Conservation (phyloP, 2,329 filamentous ascomycete species). For the Fusarium albidum region DNA sequence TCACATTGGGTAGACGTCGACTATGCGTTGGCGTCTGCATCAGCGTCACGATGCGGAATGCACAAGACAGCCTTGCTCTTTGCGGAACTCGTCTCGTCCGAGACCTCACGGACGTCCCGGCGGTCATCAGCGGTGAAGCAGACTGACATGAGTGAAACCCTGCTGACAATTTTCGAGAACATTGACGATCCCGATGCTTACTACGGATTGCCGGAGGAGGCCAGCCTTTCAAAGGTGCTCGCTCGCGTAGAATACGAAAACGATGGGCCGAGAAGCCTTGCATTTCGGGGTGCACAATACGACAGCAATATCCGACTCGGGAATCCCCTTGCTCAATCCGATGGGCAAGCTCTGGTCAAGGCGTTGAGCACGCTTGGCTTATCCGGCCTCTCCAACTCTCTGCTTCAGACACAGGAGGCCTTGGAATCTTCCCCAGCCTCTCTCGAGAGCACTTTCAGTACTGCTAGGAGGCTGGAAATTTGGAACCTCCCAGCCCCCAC, state of each 20-base stretch:
- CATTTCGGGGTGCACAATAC: constrained; percentile 90
- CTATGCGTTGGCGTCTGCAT: constrained; percentile 71
- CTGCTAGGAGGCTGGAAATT: constrained; percentile 83
- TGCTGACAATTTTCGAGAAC: constrained; percentile 86
- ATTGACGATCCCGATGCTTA: constrained; percentile 97
- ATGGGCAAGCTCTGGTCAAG: constrained; percentile 75
- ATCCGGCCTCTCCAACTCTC: constrained; percentile 82
- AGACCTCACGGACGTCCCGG: constrained; percentile 65
- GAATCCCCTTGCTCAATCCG: constrained; percentile 62
- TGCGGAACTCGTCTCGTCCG: constrained; percentile 74
- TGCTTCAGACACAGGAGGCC: constrained; percentile 74
- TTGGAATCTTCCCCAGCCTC: constrained; percentile 64
- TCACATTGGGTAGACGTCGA: constrained; percentile 88
- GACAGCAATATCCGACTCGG: constrained; percentile 80
- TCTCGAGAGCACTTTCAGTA: constrained; percentile 77
- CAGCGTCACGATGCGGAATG: constrained; percentile 82
- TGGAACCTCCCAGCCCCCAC: constrained; percentile 87
- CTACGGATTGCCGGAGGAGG: constrained; percentile 84
- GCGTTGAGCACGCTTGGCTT: constrained; percentile 84
- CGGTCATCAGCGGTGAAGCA: constrained; percentile 69
- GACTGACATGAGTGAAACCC: constrained; percentile 69
- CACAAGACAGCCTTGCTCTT: constrained; percentile 87
- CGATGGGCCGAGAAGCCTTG: constrained; percentile 84
- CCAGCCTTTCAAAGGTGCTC: constrained; percentile 80
- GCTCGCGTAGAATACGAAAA: constrained; percentile 88